Percentiles rank a stretch among this genome's conserved stretches.
These are phyloP conservation scores for Kodamaea derodonti DNA, from an alignment of 1,139 yeast genomes.

Conservation along the genomic window DNA sequence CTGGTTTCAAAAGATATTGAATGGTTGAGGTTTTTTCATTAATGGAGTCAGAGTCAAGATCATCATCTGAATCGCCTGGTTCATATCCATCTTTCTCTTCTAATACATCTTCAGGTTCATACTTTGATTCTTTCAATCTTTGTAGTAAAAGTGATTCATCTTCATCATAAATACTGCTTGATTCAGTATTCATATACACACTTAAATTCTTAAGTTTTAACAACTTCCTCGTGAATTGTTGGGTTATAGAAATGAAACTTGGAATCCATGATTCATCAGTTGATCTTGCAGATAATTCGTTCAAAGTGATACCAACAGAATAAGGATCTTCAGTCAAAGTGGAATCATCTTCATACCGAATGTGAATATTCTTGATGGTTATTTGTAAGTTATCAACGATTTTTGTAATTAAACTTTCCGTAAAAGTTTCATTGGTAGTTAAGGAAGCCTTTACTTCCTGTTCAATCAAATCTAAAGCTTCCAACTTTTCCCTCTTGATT, in stretches of 20 bases:
- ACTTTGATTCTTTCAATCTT: constrained; percentile 33
- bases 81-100: constrained; percentile 9
- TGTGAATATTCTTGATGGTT: constrained; percentile 87
- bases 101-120: constrained; percentile 12
- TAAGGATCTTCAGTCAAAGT: constrained; percentile 69
- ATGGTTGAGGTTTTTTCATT: constrained; percentile 18
- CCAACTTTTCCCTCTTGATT: constrained; percentile 64
- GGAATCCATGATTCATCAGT: constrained; percentile 86
- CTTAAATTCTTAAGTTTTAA: constrained; percentile 73
- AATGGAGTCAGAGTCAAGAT: constrained; percentile 8
- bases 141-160: constrained; percentile 42
- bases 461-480: constrained; percentile 60
- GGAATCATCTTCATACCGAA: constrained; percentile 82
- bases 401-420: constrained; percentile 83
- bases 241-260: constrained; percentile 73
- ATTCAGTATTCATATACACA: constrained; percentile 81
- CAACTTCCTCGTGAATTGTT: constrained; percentile 68
- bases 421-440: constrained; percentile 66
- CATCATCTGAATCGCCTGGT: constrained; percentile 11
- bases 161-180: constrained; percentile 42
- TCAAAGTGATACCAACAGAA: constrained; percentile 76
- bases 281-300: constrained; percentile 88
- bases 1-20: constrained; percentile 81
- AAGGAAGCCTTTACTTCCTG: constrained; percentile 35
- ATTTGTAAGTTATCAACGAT: constrained; percentile 90